Base-by-base conservation (phyloP, 106 monocot genomes). In the Alisma plantagoaquatica region DNA sequence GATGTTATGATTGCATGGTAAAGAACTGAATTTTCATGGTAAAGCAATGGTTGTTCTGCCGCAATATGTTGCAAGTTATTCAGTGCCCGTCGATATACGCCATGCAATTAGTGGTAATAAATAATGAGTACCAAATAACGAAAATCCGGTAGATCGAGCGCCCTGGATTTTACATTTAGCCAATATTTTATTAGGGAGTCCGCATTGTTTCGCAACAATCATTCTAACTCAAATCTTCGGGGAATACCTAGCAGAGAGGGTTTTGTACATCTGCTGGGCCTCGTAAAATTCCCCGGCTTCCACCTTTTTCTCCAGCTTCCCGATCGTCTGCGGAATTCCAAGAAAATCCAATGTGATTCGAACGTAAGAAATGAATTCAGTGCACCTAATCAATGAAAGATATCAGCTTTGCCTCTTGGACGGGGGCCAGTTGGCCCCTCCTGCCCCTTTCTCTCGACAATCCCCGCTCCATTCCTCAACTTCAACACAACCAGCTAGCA, bases 181-280 rank as follows among this genome's bases (percentile, higher is more conserved):
- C n/a, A n/a, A n/a, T n/a, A n/a, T n/a, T n/a, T n/a, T n/a, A n/a
- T n/a, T n/a, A 31, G 17, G 19, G 19, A 54, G 10, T 18, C 29
- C 10, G n/a, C 11, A 2, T 8, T 10, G 14, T 19, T 53, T 4
- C 53, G 53, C 14, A 29, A 27, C 12, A 5, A 53, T 7, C 33
- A 41, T 0, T 11, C 24, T 1, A 27, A 5, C 33, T n/a, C 33
- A 38, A 41, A 17, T 29, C 8, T 17, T 14, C 25, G 8, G 20
- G 33, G 10, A 32, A 51, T 65, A 85, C 84, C 84, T 85, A 31
- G 79, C 80, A 59, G 63, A 51, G 32, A 57, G 49, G 22, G 84
- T 63, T 45, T 85, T 85, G 69, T 76, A 85, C 64, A 85, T 76
- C 72, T 85, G 84, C 38, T 79, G 84, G 12, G 84, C 80, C 48